Percentiles rank a stretch among this genome's conserved stretches.
Conservation (phyloP, 2,329 filamentous ascomycete species). For the Cladophialophora exuberans region DNA sequence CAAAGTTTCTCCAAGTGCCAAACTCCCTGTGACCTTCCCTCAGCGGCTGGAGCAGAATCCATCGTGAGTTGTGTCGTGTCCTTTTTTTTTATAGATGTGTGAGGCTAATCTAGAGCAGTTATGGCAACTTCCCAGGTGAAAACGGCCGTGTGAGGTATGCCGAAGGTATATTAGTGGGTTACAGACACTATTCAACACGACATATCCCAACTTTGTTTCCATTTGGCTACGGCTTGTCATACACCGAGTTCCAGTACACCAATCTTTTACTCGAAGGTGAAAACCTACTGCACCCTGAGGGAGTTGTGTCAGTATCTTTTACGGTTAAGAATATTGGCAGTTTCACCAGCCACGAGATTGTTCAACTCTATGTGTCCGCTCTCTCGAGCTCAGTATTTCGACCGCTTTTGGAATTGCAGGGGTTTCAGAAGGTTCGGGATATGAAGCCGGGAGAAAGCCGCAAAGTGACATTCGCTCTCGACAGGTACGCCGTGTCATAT, state of each 20-base stretch:
- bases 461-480: background rate
- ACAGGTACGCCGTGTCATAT: conserved; percentile 1
- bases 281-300: background rate
- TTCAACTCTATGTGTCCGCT: background rate
- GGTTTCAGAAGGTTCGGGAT: background rate
- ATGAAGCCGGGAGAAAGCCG: background rate
- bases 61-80: conserved; percentile 70
- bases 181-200: conserved; percentile 74
- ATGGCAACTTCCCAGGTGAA: conserved; percentile 46
- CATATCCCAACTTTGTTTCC: conserved; percentile 67
- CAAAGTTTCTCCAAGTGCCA: conserved; percentile 71
- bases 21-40: conserved; percentile 74
- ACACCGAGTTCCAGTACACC: conserved; percentile 64
- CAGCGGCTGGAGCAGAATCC: conserved; percentile 69
- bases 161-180: conserved; percentile 79
- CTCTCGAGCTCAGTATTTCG: background rate
- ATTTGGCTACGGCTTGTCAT: conserved; percentile 79
- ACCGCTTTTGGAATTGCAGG: background rate
- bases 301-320: background rate
- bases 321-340: background rate
- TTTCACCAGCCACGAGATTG: background rate
- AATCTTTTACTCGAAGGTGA: background rate
- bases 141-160: conserved; percentile 73
- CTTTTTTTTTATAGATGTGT: conserved; percentile 39
- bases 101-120: background rate